Base-by-base conservation (phyloP, 1,139 yeast genomes). In the Spathaspora jeffriesii region DNA sequence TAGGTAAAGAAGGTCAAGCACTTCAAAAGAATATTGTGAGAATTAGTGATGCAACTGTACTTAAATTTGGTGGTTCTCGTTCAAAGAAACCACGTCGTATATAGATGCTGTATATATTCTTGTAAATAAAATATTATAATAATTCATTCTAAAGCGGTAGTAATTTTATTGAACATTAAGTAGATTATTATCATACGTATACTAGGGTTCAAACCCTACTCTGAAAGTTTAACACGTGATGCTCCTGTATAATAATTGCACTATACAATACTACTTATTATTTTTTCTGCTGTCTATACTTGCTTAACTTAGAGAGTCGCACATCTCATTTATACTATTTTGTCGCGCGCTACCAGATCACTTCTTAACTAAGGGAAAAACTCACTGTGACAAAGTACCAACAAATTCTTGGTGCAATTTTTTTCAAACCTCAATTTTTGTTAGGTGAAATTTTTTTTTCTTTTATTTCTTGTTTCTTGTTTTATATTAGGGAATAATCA, bases 41-140 rank as follows among this genome's bases (percentile, higher is more conserved):
- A 60, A 71, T 93, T 31, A 78, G 86, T 47, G 98, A 93, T 62
- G 77, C 79, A 53, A 89, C 98, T 15, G 81, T 81, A 52, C 77
- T 93, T 73, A 87, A 86, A 67, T 89, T 89, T 62, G 99, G 99
- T 76, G 98, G 98, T 75, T 85, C 81, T 45, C 82, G 96, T 62
- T 78, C 96, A 20, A 95, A 93, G 70, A 84, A 85, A 64, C 78
- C 78, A 53, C 87, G 97, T 75, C 85, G 97, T 71, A 47, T 53
- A 43, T 53, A 52, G 44, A 40, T 23, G 42, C 27, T 48, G 46
- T 43, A 49, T 43, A 43, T 45, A 43, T 21, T 38, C 44, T 41
- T 23, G 43, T 44, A 37, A 22, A 40, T 36, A 37, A 22, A 38
- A 18, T 13, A 14, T 9, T n/a, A 4, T 30, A 7, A 30, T 14